Percentiles rank a stretch among this genome's conserved stretches.
phyloP scores from a whole-genome alignment of 306 rosid species.

The Begonia fuchsioides region DNA sequence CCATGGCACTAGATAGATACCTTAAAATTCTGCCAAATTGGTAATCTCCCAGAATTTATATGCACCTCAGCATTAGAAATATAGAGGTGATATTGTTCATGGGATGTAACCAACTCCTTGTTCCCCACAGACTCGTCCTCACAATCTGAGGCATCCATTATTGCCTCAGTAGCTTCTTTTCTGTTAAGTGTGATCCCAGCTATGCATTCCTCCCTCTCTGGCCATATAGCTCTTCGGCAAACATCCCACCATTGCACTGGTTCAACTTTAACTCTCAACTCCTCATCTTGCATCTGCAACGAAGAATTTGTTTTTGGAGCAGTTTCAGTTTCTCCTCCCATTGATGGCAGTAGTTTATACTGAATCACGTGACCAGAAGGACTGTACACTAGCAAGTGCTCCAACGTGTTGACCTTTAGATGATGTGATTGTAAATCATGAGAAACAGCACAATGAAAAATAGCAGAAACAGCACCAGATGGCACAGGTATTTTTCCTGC shows the following conservation, averaged over 20 bases:
- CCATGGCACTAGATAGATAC: conserved; percentile 23
- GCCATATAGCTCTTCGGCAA: conserved; percentile 78
- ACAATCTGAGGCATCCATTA: conserved; percentile 24
- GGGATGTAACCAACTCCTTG: conserved; percentile 23
- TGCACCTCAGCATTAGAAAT: conserved; percentile 87
- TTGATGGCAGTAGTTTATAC: conserved; percentile 61
- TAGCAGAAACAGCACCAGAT: conserved; percentile 83
- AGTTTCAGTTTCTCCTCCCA: conserved; percentile 36
- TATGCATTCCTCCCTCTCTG: conserved; percentile 50
- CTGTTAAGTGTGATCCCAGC: conserved; percentile 26
- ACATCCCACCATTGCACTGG: conserved; percentile 96
- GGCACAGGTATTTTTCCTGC: conserved; percentile 84
- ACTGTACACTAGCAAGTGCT: conserved; percentile 68
- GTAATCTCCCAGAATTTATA: conserved; percentile 47
- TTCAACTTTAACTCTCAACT: conserved; percentile 73
- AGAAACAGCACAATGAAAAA: conserved; percentile 64
- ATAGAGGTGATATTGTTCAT: conserved; percentile 48
- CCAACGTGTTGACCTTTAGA: conserved; percentile 44
- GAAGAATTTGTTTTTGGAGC: conserved; percentile 34
- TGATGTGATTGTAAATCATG: conserved; percentile 27
- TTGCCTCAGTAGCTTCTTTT: conserved; percentile 25
- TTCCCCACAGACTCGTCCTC: conserved; percentile 18
- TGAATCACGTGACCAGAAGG: conserved; percentile 93
- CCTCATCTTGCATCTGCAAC: conserved; percentile 56
- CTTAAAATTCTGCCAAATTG: conserved; percentile 76